phyloP scores from a whole-genome alignment of 441 rosid species.

The Aquilaria agallochum region DNA sequence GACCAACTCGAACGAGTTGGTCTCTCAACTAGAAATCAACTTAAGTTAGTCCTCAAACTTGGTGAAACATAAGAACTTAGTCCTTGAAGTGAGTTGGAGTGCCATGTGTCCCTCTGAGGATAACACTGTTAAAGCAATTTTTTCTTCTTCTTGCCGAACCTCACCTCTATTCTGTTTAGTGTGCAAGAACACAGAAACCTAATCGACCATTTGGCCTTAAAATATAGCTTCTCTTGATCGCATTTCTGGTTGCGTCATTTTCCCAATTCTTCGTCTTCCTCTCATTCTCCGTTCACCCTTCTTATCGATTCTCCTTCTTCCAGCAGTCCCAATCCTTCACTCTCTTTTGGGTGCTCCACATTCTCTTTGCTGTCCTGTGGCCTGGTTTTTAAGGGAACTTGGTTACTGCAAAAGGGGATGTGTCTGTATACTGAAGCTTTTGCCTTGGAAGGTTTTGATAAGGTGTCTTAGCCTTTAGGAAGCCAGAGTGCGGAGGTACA shows the following conservation, averaged over 20 bases:
- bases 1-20: no score
- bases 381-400: constrained; percentile 49
- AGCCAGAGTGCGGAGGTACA: constrained; percentile 26
- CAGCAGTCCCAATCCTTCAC: constrained; percentile 34
- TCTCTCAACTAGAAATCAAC: no score
- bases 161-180: no score
- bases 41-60: no score
- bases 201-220: no score
- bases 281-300: constrained; percentile 36
- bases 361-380: constrained; percentile 43
- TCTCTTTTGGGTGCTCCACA: constrained; percentile 39
- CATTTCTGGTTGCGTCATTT: constrained; percentile 53
- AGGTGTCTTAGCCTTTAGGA: constrained; percentile 14
- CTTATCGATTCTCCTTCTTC: constrained; percentile 47
- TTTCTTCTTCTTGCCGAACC: no score
- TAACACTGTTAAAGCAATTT: no score
- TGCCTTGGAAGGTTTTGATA: constrained; percentile 41
- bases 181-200: no score
- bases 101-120: no score
- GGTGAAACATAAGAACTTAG: no score
- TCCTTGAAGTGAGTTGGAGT: no score
- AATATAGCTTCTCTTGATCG: constrained; percentile 24
- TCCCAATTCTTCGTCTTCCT: constrained; percentile 9
- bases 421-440: constrained; percentile 41
- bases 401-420: constrained; percentile 54